Evolutionary conservation across 2,329 filamentous ascomycete species (phyloP).

Genomic region (Didymella segeticola): DNA sequence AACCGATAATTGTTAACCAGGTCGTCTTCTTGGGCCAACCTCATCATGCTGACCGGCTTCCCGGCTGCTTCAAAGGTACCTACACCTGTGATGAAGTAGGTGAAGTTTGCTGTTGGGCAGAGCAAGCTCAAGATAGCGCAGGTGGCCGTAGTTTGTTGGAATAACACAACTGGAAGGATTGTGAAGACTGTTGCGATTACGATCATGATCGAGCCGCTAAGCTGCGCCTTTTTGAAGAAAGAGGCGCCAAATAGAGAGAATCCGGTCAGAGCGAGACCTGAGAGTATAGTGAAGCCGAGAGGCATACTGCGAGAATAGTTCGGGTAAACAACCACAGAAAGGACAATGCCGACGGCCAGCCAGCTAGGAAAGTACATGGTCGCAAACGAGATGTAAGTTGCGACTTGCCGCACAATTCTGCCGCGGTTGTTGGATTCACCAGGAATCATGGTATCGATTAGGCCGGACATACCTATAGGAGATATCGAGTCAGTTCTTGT

Average conservation of each 20-base stretch:
- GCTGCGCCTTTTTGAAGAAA: constrained; percentile 36
- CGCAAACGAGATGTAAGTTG: constrained; percentile 32
- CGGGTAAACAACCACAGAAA: constrained; percentile 29
- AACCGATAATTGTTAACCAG: constrained; percentile 18
- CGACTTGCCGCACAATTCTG: constrained; percentile 25
- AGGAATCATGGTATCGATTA: constrained; percentile 38
- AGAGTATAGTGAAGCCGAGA: constrained; percentile 29
- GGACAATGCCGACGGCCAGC: constrained; percentile 30
- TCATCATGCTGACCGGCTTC: constrained; percentile 23
- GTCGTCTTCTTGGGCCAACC: constrained; percentile 2
- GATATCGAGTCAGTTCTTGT: neutral
- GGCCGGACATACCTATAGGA: constrained; percentile 23
- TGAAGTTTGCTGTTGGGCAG: constrained; percentile 33
- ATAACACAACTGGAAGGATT: constrained; percentile 29
- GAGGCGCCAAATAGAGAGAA: constrained; percentile 34
- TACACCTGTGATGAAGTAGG: constrained; percentile 34
- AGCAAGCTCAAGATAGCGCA: constrained; percentile 28
- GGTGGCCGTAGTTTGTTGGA: constrained; percentile 14
- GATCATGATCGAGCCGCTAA: constrained; percentile 34
- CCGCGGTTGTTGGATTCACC: constrained; percentile 29
- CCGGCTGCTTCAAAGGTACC: constrained; percentile 25
- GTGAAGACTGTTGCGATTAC: constrained; percentile 29
- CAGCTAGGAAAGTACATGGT: constrained; percentile 38
- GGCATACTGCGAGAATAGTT: constrained; percentile 22
- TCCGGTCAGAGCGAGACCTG: constrained; percentile 31